These are phyloP conservation scores for Triangularia setosa DNA, from an alignment of 2,329 filamentous ascomycete species.

Conservation along the genomic window DNA sequence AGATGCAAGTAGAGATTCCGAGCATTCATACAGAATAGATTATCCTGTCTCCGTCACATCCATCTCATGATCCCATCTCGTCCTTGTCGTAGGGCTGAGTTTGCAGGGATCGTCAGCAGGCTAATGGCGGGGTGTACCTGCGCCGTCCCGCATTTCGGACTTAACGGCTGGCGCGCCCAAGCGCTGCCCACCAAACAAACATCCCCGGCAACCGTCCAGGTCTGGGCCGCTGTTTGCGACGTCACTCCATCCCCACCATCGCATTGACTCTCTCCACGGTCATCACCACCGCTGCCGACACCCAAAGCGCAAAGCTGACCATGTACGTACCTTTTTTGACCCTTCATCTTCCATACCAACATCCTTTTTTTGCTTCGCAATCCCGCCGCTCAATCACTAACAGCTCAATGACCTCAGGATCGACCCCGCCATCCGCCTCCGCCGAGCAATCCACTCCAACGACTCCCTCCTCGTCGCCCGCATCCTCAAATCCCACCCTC, in stretches of 20 bases:
- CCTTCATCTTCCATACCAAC: not conserved
- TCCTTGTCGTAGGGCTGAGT: not conserved
- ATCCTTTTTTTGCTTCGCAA: not conserved
- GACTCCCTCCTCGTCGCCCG: conserved; percentile 69
- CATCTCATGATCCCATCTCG: not conserved
- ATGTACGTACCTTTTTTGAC: not conserved
- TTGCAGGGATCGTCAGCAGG: not conserved
- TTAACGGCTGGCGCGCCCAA: not conserved
- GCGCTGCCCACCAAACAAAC: not conserved
- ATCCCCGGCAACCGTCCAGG: not conserved
- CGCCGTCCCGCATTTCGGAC: not conserved
- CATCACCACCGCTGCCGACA: not conserved
- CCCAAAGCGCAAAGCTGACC: not conserved
- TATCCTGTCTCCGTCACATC: not conserved
- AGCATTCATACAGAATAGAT: not conserved
- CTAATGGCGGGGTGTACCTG: not conserved
- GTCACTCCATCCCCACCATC: not conserved
- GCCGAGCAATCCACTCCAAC: conserved; percentile 75
- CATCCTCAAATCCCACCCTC: conserved; percentile 69
- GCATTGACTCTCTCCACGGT: not conserved
- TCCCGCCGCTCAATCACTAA: not conserved
- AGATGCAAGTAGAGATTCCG: not conserved
- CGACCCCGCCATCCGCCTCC: conserved; percentile 70
- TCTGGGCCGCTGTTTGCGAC: not conserved
- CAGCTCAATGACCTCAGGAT: conserved; percentile 53